These are phyloP conservation scores for Cutaneotrichosporon sp. DNA, from an alignment of 1,284 basidiomycete genomes.

Conservation along the genomic window DNA sequence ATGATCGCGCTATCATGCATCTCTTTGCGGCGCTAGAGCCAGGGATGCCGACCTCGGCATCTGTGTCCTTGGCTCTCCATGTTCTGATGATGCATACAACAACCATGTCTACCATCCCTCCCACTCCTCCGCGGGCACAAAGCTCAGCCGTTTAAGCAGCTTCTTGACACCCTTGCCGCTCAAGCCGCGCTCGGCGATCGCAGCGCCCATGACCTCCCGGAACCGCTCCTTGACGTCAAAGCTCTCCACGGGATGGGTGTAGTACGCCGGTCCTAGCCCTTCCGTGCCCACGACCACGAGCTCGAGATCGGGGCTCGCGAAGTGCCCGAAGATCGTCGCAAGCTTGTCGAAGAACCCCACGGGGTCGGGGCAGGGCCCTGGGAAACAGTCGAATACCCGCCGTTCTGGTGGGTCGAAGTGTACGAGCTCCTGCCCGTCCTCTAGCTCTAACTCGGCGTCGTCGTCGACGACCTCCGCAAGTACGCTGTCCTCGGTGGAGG, in stretches of 20 bases:
- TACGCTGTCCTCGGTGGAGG: background rate
- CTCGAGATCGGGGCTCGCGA: background rate
- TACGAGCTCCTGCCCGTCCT: background rate
- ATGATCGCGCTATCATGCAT: too few species aligned
- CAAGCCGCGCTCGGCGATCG: background rate
- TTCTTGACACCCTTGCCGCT: background rate
- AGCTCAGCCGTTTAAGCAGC: background rate
- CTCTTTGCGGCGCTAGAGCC: too few species aligned
- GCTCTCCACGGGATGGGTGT: background rate
- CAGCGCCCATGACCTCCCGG: background rate
- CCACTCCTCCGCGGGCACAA: background rate
- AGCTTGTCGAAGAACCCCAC: slow-evolving; percentile 1
- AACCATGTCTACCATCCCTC: background rate
- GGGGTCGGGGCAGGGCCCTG: background rate
- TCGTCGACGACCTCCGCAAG: background rate
- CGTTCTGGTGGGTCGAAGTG: background rate
- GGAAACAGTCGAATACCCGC: background rate
- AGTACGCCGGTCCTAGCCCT: background rate
- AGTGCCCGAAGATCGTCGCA: background rate
- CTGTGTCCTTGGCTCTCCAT: too few species aligned
- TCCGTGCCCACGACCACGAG: background rate
- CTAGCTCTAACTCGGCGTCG: background rate
- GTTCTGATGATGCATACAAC: background rate
- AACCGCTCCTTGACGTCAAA: slow-evolving; percentile 1
- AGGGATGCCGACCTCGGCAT: too few species aligned